Evolutionary conservation across 441 rosid species (phyloP).

Genomic region (Pelargonium fulgidum): DNA sequence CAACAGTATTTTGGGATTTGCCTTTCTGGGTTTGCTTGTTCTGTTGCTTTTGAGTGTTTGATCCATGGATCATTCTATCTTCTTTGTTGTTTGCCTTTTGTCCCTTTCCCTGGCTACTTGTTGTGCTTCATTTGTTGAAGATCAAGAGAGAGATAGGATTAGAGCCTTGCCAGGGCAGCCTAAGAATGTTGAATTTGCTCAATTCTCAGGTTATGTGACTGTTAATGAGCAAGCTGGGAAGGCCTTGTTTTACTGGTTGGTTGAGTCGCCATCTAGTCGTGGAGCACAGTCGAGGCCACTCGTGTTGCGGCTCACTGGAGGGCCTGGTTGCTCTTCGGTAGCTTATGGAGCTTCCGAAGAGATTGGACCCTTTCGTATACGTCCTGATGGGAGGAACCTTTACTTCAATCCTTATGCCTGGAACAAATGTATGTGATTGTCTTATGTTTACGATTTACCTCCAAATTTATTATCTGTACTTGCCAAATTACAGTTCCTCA

Average conservation of each 20-base stretch:
- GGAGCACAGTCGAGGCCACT: constrained; percentile 67
- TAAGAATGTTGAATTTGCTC: constrained; percentile 51
- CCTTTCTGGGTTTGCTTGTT: background rate
- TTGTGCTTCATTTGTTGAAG: constrained; percentile 28
- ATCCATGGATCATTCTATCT: constrained; percentile 34
- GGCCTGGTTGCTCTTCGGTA: constrained; percentile 94
- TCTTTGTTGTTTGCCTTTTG: constrained; percentile 23
- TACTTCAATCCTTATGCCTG: constrained; percentile 73
- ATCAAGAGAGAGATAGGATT: constrained; percentile 58
- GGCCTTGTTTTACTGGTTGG: constrained; percentile 89
- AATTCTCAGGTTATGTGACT: constrained; percentile 79
- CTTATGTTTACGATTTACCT: background rate
- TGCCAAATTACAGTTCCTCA: background rate
- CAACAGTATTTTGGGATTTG: background rate
- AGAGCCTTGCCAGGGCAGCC: constrained; percentile 73
- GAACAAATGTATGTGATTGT: constrained; percentile 48
- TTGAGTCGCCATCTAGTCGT: constrained; percentile 64
- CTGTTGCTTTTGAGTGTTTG: constrained; percentile 3
- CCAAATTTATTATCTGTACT: no score
- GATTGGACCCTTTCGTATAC: constrained; percentile 77
- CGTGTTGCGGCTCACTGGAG: constrained; percentile 88
- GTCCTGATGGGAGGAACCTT: constrained; percentile 70
- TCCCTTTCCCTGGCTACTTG: constrained; percentile 25
- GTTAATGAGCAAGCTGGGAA: constrained; percentile 77
- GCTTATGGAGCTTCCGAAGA: constrained; percentile 88